Percentiles rank a stretch among this genome's conserved stretches.
These are phyloP conservation scores for Suhomyces sp. DNA, from an alignment of 805 yeast species.

Conservation along the genomic window DNA sequence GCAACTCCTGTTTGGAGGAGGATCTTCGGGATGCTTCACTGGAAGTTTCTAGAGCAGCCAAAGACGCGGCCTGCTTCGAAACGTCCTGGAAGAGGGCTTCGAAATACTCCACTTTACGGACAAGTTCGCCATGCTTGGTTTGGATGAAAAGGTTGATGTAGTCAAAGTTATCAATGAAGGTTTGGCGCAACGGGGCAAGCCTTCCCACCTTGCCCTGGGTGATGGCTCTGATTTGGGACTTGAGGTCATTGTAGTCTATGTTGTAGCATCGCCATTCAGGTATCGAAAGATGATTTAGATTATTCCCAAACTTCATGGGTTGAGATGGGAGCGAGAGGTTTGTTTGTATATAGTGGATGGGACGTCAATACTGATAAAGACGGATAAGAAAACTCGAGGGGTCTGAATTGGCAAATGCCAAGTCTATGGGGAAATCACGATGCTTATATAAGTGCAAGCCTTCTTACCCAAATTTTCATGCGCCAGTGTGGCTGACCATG, in stretches of 20 bases:
- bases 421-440: too few species aligned
- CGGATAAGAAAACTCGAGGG: too few species aligned
- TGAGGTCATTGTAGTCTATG: conserved; percentile 78
- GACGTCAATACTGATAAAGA: too few species aligned
- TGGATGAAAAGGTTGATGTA: conserved; percentile 60
- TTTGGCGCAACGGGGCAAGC: conserved; percentile 33
- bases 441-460: too few species aligned
- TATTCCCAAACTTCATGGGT: conserved; percentile 91
- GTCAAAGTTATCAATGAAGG: conserved; percentile 60
- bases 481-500: too few species aligned
- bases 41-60: not conserved
- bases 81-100: conserved; percentile 18
- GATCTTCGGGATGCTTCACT: conserved; percentile 1
- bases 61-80: not conserved
- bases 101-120: conserved; percentile 42
- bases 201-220: conserved; percentile 33
- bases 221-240: conserved; percentile 58
- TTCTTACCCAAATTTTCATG: too few species aligned
- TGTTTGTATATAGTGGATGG: not conserved
- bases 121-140: conserved; percentile 67
- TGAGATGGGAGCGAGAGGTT: not conserved
- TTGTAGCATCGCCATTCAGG: conserved; percentile 88
- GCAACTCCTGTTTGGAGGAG: conserved; percentile 5
- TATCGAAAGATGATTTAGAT: conserved; percentile 69
- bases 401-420: too few species aligned